Base-by-base conservation (phyloP, 129 eudicot genomes). In the Flaveria sonorensis region DNA sequence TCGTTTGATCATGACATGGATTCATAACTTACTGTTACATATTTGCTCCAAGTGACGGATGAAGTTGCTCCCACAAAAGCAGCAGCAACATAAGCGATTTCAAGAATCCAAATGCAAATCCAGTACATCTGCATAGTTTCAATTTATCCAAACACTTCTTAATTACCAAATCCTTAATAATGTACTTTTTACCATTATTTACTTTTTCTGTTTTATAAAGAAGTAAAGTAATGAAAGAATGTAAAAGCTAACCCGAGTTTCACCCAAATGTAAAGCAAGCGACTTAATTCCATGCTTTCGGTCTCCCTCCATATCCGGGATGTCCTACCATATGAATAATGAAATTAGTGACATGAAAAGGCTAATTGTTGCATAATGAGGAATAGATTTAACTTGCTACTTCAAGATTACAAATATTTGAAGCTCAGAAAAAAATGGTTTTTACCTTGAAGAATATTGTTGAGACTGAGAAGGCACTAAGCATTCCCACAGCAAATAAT, bases 241-340 rank as follows among this genome's bases (percentile, higher is more conserved):
- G 8, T 28, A 48, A 46, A 50, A 76, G 12, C 67, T 77, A 36
- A 77, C 75, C 81, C 30, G 19, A 68, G 12, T 77, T 77, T 57
- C 69, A 69, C 81, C 81, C 30, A 77, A n/a, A 53, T 28, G 59
- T 13, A 43, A 32, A 10, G 81, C 81, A 7, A 77, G 70, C 14
- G 81, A 68, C 59, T 77, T 77, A 10, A 77, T 77, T 56, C 81
- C 81, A 69, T 77, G 81, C 75, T 68, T 68, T 24, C 66, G 68
- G 60, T 77, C 81, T 69, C 81, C 81, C 75, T 77, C 75, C 43
- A 77, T 68, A 69, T 77, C 81, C 2, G 81, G 81, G 59, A 77
- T 77, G 70, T 77, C 81, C 81, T 77, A 24, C n/a, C 4, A 77
- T 2, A 43, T 6, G 10, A 55, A 77, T 10, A 16, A 42, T 18